Evolutionary conservation across 2,329 filamentous ascomycete genomes (phyloP).

Genomic region (Monilinia polystroma): DNA sequence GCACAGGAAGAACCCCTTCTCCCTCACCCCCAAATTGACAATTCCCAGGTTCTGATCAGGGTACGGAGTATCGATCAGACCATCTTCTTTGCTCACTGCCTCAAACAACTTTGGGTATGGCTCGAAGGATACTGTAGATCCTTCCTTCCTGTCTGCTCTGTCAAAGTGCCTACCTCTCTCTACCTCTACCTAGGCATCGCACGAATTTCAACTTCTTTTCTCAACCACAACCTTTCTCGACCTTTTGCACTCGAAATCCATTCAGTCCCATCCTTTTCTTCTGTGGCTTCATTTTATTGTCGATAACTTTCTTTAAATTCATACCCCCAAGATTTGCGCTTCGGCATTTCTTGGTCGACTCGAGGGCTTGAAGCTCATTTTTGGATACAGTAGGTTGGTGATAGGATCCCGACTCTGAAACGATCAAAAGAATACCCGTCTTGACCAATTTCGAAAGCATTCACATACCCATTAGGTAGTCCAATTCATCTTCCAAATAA

Average conservation of each 20-base stretch:
- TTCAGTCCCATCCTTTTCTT: neutral
- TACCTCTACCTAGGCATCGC: no score
- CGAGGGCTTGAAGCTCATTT: slow-evolving; percentile 32
- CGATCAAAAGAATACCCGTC: slow-evolving; percentile 14
- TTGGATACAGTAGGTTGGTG: slow-evolving; percentile 16
- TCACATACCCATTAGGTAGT: neutral
- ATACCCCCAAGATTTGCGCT: slow-evolving; percentile 25
- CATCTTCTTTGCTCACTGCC: neutral
- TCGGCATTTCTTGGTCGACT: slow-evolving; percentile 34
- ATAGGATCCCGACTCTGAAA: slow-evolving; percentile 30
- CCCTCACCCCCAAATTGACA: neutral
- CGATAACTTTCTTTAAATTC: slow-evolving; percentile 20
- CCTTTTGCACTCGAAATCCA: slow-evolving; percentile 1
- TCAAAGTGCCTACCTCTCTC: neutral
- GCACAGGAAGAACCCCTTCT: neutral
- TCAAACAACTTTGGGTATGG: neutral
- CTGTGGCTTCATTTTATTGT: slow-evolving; percentile 8
- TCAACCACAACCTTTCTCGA: slow-evolving; percentile 5
- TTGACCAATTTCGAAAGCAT: slow-evolving; percentile 27
- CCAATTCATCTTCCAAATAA: neutral
- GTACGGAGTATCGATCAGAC: neutral
- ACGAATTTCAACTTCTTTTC: slow-evolving; percentile 9
- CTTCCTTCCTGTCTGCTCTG: slow-evolving; percentile 8
- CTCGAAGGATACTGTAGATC: slow-evolving; percentile 6
- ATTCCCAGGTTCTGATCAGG: slow-evolving; percentile 6